Percentiles rank a stretch among this genome's conserved stretches.
These are phyloP conservation scores for Suhomyces choctaworum DNA, from an alignment of 1,139 yeast species.

Conservation along the genomic window DNA sequence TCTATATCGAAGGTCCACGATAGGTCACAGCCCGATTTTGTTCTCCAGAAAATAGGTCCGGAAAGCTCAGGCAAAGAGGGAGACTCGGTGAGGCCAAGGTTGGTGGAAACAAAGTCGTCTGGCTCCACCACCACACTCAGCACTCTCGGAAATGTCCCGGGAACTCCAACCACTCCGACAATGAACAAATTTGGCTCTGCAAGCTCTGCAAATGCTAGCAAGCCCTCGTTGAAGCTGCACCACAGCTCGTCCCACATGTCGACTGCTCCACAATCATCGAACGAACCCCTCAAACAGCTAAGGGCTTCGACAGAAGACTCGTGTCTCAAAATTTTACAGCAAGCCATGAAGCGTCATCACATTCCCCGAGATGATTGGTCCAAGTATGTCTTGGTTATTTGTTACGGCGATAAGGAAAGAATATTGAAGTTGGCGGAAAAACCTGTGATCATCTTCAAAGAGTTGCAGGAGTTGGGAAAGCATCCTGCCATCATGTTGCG, in stretches of 20 bases:
- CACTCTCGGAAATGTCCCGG: conserved; percentile 10
- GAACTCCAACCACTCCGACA: conserved; percentile 13
- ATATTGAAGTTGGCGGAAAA: conserved; percentile 81
- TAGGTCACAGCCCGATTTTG: conserved; percentile 17
- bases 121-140: conserved; percentile 20
- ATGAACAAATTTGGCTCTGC: conserved; percentile 10
- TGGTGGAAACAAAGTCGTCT: conserved; percentile 34
- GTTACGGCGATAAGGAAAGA: conserved; percentile 89
- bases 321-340: conserved; percentile 83
- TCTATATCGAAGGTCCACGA: conserved; percentile 25
- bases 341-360: conserved; percentile 85
- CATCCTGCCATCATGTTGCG: conserved; percentile 94
- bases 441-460: conserved; percentile 88
- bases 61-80: conserved; percentile 9
- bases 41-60: conserved; percentile 14
- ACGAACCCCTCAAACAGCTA: conserved; percentile 80
- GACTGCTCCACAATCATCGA: conserved; percentile 14
- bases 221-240: conserved; percentile 17
- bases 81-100: conserved; percentile 26
- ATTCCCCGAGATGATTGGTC: conserved; percentile 82
- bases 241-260: conserved; percentile 18
- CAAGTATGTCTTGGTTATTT: conserved; percentile 83
- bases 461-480: conserved; percentile 79
- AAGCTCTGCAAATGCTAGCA: conserved; percentile 4
- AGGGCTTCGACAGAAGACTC: conserved; percentile 92